These are phyloP conservation scores for Fusarium ambrosium DNA, from an alignment of 2,329 filamentous ascomycete species.

Conservation along the genomic window DNA sequence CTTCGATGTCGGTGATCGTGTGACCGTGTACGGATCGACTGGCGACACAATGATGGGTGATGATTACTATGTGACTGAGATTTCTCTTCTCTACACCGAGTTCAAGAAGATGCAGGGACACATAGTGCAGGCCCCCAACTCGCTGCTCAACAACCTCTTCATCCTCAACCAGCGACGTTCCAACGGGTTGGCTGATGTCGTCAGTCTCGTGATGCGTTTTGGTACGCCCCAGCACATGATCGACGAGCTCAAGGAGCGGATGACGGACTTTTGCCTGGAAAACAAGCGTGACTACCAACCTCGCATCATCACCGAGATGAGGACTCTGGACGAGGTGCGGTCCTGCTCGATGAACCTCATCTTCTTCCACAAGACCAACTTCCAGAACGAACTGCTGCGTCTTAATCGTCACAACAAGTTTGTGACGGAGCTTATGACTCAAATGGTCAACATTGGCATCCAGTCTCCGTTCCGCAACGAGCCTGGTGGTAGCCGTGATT, in stretches of 20 bases:
- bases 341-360: constrained; percentile 91
- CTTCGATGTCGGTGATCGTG: constrained; percentile 94
- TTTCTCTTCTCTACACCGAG: constrained; percentile 92
- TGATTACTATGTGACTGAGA: constrained; percentile 96
- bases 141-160: constrained; percentile 90
- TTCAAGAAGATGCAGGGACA: constrained; percentile 99
- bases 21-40: constrained; percentile 91
- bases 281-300: constrained; percentile 92
- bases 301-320: constrained; percentile 89
- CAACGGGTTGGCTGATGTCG: constrained; percentile 86
- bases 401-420: constrained; percentile 94
- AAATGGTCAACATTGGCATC: constrained; percentile 86
- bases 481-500: constrained; percentile 77
- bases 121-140: constrained; percentile 95
- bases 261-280: constrained; percentile 84
- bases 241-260: constrained; percentile 81
- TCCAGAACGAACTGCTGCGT: constrained; percentile 93
- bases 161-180: constrained; percentile 95
- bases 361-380: constrained; percentile 98
- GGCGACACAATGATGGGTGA: constrained; percentile 84
- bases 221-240: constrained; percentile 88
- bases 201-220: constrained; percentile 88
- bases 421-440: constrained; percentile 89
- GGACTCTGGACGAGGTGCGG: constrained; percentile 83
- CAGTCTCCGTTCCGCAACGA: constrained; percentile 76